Evolutionary conservation across 257 asterid genomes (phyloP), one percentile per base, ranked within the genome.

Genomic region (Schizonepeta tenuifolia): DNA sequence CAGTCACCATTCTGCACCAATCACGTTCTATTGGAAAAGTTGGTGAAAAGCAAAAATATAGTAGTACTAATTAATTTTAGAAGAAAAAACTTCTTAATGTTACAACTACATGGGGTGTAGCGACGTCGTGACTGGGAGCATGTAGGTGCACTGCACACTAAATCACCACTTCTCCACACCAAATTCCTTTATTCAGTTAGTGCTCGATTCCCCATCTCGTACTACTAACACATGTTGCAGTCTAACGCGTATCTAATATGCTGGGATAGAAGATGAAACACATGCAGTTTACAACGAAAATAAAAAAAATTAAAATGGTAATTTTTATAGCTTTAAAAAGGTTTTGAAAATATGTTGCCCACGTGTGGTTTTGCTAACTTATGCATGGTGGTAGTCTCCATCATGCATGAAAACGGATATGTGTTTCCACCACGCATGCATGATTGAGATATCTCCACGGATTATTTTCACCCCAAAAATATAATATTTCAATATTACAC

Each of bases 371-470:
- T 12, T 61, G 22, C 59, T 49, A 64, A 71, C 47, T 46, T 13
- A 40, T 5, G 69, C 28, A 7, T 20, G 61, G 76, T 68, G 79
- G 46, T 35, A 38, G 83, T 68, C 75, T 67, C 62, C 50, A 73
- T 68, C 76, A 73, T 69, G 72, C 72, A 69, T 54, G 70, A 6
- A 69, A 69, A 61, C 43, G 47, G 6, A 50, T 65, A 61, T 57
- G 80, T 57, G 31, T 43, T 69, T 61, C 76, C 40, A 65, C 36
- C 50, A 49, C 53, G 53, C 26, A 59, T 78, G 82, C 78, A 79
- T 79, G 80, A 75, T 80, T 18, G 56, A n/a, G 76, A 72, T 72
- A 31, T 36, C n/a, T n/a, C 69, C 71, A 74, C 44, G 5, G 12
- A 2, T 31, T 31, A 31, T 4, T 12, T 18, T 5, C 4, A 4